A percentile compares a stretch with the other conserved stretches of the same genome.
These are phyloP conservation scores for Globisporangium iwayamae DNA, from an alignment of 352 stramenopile species.

Conservation along the genomic window DNA sequence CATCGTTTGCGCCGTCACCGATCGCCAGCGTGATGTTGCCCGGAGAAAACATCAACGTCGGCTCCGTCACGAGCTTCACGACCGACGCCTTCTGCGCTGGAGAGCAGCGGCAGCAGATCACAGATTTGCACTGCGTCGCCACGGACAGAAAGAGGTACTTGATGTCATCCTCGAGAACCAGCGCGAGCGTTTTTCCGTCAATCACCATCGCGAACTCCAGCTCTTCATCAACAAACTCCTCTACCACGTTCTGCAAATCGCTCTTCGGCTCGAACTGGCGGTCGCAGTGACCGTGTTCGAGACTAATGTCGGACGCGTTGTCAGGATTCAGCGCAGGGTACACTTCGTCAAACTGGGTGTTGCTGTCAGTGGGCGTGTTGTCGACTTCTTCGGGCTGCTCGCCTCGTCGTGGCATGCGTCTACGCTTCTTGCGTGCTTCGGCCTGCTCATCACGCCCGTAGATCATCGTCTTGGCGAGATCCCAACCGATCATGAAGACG, in stretches of 20 bases:
- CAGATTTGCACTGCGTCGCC: slow-evolving; percentile 85
- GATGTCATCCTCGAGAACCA: slow-evolving; percentile 86
- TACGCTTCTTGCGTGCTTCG: slow-evolving; percentile 65
- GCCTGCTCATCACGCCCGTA: slow-evolving; percentile 69
- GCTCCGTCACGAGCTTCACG: slow-evolving; percentile 85
- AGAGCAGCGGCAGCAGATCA: slow-evolving; percentile 86
- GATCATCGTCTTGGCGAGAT: slow-evolving; percentile 61
- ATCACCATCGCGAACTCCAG: slow-evolving; percentile 90
- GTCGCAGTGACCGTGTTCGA: slow-evolving; percentile 56
- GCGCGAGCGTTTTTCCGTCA: slow-evolving; percentile 77
- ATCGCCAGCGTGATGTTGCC: slow-evolving; percentile 87
- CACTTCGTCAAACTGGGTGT: slow-evolving; percentile 64
- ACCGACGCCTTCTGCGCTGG: slow-evolving; percentile 83
- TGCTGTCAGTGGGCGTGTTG: slow-evolving; percentile 28
- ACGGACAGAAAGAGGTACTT: slow-evolving; percentile 88
- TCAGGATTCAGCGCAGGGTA: slow-evolving; percentile 56
- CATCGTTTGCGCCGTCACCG: slow-evolving; percentile 83
- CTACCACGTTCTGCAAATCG: slow-evolving; percentile 24
- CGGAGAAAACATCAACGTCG: slow-evolving; percentile 84
- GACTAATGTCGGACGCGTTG: slow-evolving; percentile 50
- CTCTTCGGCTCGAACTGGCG: slow-evolving; percentile 68
- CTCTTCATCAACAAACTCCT: slow-evolving; percentile 68
- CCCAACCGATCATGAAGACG: slow-evolving; percentile 60
- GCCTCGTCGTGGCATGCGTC: slow-evolving; percentile 48
- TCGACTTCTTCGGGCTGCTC: slow-evolving; percentile 37